These are phyloP conservation scores for Trypanosoma melophagium DNA, from an alignment of 208 protist species.

Conservation along the genomic window DNA sequence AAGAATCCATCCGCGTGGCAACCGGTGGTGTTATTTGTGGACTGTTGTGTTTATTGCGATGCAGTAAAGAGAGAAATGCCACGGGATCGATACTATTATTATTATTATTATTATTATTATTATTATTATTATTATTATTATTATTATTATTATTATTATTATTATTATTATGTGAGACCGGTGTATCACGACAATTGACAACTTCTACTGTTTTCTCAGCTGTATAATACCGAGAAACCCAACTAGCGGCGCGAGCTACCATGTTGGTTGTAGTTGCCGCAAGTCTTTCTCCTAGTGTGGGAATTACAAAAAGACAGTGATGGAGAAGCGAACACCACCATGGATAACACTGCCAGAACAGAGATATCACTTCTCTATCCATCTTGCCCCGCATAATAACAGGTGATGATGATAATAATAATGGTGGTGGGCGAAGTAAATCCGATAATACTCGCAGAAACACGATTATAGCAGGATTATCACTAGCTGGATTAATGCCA, in stretches of 20 bases:
- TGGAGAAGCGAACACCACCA: constrained; percentile 23
- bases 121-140: too few species aligned
- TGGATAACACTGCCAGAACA: constrained; percentile 16
- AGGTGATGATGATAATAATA: too few species aligned
- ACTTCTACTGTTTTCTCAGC: background rate
- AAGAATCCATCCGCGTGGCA: background rate
- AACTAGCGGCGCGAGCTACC: constrained; percentile 6
- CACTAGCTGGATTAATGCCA: background rate
- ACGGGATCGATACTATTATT: background rate
- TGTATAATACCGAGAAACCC: constrained; percentile 13
- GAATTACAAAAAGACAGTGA: background rate
- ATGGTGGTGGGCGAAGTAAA: constrained; percentile 5
- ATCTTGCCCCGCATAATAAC: too few species aligned
- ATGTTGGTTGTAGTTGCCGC: background rate
- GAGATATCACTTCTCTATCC: background rate
- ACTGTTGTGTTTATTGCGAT: background rate
- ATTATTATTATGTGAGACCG: too few species aligned
- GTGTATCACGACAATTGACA: background rate
- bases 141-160: too few species aligned
- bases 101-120: too few species aligned
- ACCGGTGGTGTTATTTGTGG: background rate
- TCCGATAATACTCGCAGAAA: constrained; percentile 2
- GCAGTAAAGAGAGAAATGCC: constrained; percentile 1
- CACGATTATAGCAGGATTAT: background rate
- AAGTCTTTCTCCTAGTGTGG: background rate